Base-by-base conservation (phyloP, 2,329 filamentous ascomycete genomes). In the Zymoseptoria brevis region DNA sequence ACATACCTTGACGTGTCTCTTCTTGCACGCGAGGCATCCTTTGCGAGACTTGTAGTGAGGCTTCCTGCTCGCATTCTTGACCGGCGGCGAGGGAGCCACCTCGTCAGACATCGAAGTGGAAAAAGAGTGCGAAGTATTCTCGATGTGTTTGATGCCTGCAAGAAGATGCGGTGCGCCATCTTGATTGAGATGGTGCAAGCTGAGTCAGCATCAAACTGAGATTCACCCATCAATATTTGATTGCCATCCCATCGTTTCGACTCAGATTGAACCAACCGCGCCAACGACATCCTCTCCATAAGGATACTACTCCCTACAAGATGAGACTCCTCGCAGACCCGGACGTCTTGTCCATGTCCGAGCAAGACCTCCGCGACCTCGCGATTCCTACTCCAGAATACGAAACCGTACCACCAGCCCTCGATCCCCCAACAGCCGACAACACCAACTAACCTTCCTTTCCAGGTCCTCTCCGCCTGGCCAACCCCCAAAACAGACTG, bases 1-100 rank as follows among this genome's bases (percentile, higher is more conserved):
- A 59, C 57, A 3, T 53, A 60, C 63, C 57, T 67, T 67, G n/a
- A 67, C 64, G 24, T 65, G 63, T 13, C 66, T 59, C 57, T 60
- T 55, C 57, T 67, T 67, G 56, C 66, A 67, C 45, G 55, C 41
- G 11, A 62, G 45, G 55, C 66, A 67, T 13, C 66, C 64, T 22
- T 56, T 59, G 1, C 64, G 57, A 16, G 60, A 61, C 58, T 67
- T 67, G 21, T 60, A 62, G 53, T 67, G 65, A n/a, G 60, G 53
- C 49, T 63, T 63, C 19, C 61, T 50, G 2, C 56, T 59, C 61
- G 60, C 60, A 24, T 29, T 58, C 49, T 50, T 19, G 19, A 41
- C 19, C 41, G 22, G 45, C 45, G 54, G 26, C 45, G 41, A 50
- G 4, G 53, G 35, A 45, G 35, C 11, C 5, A 45, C 16, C 3